A percentile compares a stretch with the other conserved stretches of the same genome.
These are phyloP conservation scores for Ilex paraguariensis DNA, from an alignment of 305 asterid genomes.

Conservation along the genomic window DNA sequence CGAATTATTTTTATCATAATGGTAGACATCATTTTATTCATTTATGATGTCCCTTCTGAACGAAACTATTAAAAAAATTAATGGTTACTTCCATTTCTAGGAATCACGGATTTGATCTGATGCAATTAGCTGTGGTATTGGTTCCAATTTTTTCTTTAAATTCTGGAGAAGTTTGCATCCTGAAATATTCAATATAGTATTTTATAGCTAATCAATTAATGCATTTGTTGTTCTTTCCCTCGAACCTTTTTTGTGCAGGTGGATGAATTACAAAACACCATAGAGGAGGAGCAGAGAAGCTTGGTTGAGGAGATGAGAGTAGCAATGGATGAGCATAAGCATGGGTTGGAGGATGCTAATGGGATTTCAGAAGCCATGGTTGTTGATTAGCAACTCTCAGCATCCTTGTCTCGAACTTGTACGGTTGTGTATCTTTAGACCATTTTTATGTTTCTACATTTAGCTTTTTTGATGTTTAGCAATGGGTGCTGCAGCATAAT, in stretches of 20 bases:
- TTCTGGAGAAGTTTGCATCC: not conserved
- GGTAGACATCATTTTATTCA: too few species aligned
- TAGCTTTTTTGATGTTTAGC: too few species aligned
- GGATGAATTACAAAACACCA: conserved; percentile 87
- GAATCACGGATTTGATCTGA: too few species aligned
- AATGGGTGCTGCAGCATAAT: too few species aligned
- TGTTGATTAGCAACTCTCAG: conserved; percentile 44
- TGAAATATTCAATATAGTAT: not conserved
- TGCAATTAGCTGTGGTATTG: not conserved
- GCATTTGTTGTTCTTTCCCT: conserved; percentile 8
- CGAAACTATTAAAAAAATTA: too few species aligned
- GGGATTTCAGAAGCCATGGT: conserved; percentile 72
- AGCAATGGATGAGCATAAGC: conserved; percentile 62
- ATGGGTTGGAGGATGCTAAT: conserved; percentile 46
- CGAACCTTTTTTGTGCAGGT: conserved; percentile 43
- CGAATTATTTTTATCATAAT: too few species aligned
- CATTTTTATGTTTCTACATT: too few species aligned
- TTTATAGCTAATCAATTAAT: not conserved
- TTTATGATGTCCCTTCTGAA: too few species aligned
- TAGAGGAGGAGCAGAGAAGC: conserved; percentile 85
- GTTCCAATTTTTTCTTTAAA: not conserved
- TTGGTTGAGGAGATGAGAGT: conserved; percentile 83
- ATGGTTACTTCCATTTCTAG: too few species aligned
- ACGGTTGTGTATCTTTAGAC: too few species aligned
- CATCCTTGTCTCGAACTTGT: too few species aligned